Evolutionary conservation across 306 rosid species (phyloP).

Genomic region (Neltuma alba): DNA sequence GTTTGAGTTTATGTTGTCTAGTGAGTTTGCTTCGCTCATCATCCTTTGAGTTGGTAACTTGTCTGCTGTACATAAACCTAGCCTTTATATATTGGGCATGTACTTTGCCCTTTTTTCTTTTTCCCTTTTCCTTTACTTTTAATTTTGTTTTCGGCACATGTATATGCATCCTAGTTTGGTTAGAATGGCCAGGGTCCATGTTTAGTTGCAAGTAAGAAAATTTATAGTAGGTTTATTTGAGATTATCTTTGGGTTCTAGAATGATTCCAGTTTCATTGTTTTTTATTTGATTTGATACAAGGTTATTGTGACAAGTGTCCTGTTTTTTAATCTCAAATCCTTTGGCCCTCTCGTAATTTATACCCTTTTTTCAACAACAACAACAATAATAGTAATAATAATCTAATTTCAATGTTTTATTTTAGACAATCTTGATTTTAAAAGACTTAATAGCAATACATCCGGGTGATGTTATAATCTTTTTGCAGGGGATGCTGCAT

Average conservation of each 20-base stretch:
- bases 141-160: neutral
- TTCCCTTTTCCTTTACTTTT: too few relatives aligned
- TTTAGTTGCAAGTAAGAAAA: neutral
- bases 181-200: neutral
- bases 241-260: neutral
- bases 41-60: neutral
- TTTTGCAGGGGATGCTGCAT: conserved; percentile 58
- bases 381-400: neutral
- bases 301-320: neutral
- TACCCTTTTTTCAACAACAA: neutral
- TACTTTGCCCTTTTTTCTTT: neutral
- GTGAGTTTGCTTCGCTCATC: neutral
- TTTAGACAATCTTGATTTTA: neutral
- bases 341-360: neutral
- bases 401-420: neutral
- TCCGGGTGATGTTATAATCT: conserved; percentile 16
- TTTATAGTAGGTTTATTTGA: neutral
- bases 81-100: neutral
- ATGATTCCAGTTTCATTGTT: neutral
- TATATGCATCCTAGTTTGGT: neutral
- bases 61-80: neutral
- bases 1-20: neutral
- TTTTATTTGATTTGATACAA: neutral
- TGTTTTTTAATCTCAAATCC: neutral
- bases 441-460: conserved; percentile 3